Evolutionary conservation across 176 grass and related monocot genomes (phyloP).

Genomic region (Coix lacrymajobi): DNA sequence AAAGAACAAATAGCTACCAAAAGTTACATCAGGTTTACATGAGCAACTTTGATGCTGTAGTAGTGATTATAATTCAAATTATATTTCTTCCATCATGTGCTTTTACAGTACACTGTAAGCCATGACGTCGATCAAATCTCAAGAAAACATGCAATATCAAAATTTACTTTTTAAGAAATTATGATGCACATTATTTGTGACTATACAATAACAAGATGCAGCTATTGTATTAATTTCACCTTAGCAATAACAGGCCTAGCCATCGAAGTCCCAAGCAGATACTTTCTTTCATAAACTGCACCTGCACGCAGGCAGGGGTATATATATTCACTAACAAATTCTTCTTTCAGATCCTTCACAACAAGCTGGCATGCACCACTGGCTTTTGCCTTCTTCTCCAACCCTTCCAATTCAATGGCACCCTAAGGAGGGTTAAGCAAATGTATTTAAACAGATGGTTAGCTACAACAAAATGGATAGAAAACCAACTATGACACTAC

Average conservation of each 20-base stretch:
- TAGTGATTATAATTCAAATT: neutral
- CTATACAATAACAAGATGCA: neutral
- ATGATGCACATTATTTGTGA: neutral
- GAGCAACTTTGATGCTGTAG: neutral
- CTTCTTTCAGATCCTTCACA: conserved; percentile 92
- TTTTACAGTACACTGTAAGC: neutral
- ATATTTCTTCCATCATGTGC: neutral
- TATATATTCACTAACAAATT: conserved; percentile 94
- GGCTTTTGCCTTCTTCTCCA: conserved; percentile 92
- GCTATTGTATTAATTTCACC: conserved; percentile 33
- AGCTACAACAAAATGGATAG: neutral
- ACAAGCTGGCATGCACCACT: conserved; percentile 95
- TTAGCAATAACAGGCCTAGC: conserved; percentile 97
- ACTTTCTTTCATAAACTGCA: conserved; percentile 98
- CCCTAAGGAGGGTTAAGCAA: conserved; percentile 38
- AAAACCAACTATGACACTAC: neutral
- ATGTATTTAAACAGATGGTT: neutral
- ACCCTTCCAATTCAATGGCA: conserved; percentile 83
- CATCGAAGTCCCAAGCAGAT: conserved; percentile 97
- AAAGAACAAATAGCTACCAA: neutral
- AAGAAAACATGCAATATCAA: neutral
- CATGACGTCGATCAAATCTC: neutral
- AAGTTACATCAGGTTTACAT: neutral
- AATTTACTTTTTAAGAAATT: neutral
- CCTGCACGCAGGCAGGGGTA: conserved; percentile 87